phyloP scores from a whole-genome alignment of 2,329 filamentous ascomycete genomes.

The Cryphonectria parasitica region DNA sequence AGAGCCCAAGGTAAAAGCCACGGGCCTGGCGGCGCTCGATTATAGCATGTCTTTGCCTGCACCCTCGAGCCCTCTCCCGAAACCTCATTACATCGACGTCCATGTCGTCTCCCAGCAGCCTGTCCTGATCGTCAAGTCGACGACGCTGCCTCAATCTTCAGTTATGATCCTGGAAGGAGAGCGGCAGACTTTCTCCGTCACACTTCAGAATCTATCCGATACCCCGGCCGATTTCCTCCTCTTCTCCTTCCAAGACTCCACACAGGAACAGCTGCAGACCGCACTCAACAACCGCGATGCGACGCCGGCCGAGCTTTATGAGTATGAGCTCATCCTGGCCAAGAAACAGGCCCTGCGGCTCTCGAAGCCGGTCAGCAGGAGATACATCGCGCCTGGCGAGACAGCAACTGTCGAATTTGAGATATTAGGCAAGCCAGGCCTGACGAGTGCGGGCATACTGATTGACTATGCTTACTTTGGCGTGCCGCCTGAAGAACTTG shows the following conservation, averaged over 20 bases:
- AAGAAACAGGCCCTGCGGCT: slow-evolving; percentile 71
- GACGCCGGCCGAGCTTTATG: slow-evolving; percentile 78
- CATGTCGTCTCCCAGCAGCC: slow-evolving; percentile 83
- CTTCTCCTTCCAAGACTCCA: slow-evolving; percentile 89
- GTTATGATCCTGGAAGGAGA: slow-evolving; percentile 95
- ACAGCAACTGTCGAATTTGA: slow-evolving; percentile 79
- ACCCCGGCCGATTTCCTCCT: slow-evolving; percentile 82
- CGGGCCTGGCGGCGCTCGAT: slow-evolving; percentile 65
- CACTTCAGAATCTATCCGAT: slow-evolving; percentile 76
- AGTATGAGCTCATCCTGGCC: slow-evolving; percentile 79
- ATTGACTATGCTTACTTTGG: slow-evolving; percentile 88
- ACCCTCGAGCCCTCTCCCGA: slow-evolving; percentile 43
- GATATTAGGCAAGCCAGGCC: slow-evolving; percentile 81
- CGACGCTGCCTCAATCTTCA: slow-evolving; percentile 79
- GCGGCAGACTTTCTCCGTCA: slow-evolving; percentile 74
- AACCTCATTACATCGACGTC: slow-evolving; percentile 59
- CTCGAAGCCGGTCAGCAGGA: slow-evolving; percentile 54
- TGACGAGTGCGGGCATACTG: slow-evolving; percentile 78
- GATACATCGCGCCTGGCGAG: slow-evolving; percentile 68
- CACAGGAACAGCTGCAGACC: slow-evolving; percentile 74
- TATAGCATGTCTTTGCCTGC: slow-evolving; percentile 45
- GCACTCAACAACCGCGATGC: slow-evolving; percentile 78
- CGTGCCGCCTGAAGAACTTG: slow-evolving; percentile 66
- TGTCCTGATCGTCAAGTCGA: slow-evolving; percentile 72
- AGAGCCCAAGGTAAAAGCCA: slow-evolving; percentile 75